Base-by-base conservation (phyloP, 2,329 filamentous ascomycete genomes). In the Colletotrichum eremochloae region DNA sequence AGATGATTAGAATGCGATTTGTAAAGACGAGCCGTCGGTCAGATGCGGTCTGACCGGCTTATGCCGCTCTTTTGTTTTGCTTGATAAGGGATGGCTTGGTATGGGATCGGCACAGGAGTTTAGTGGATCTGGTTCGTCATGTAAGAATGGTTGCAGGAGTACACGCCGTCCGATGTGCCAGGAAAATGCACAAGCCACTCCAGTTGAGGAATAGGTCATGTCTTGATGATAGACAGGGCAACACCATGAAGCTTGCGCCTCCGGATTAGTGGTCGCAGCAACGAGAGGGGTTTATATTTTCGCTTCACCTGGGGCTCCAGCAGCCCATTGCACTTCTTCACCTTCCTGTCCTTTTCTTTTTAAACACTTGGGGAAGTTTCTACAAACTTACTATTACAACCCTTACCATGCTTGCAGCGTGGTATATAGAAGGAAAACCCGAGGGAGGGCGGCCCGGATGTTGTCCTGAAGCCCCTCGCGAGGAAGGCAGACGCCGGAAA, bases 81-180 rank as follows among this genome's bases (percentile, higher is more conserved):
- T 67, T 58, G 67, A 55, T 71, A 50, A 46, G 52, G 68, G 29
- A 67, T 67, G 71, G 68, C 71, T 73, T 73, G 48, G 67, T 73
- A 73, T 67, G 68, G 71, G 46, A 71, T 71, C 71, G 71, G 71
- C 67, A 73, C 62, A 63, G 71, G 71, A 73, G 71, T 73, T 67
- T 57, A 62, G 71, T 67, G 68, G 71, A 73, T 73, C 58, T 73
- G 70, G 67, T 64, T 68, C 63, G 71, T 71, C 62, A 73, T 72
- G 67, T 71, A 73, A 73, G 71, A 73, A 73, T 73, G 67, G 67
- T 73, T 73, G 57, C 71, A 71, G 68, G 71, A 66, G 68, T 71
- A 71, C 44, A 67, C 71, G 56, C 71, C 68, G 68, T 62, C 62
- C 68, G 40, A 73, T 55, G 71, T 71, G 71, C 67, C 63, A 73